Percentiles rank a stretch among this genome's conserved stretches.
Evolutionary conservation across 345 rosid genomes (phyloP).

Genomic region (Turnera subulata): DNA sequence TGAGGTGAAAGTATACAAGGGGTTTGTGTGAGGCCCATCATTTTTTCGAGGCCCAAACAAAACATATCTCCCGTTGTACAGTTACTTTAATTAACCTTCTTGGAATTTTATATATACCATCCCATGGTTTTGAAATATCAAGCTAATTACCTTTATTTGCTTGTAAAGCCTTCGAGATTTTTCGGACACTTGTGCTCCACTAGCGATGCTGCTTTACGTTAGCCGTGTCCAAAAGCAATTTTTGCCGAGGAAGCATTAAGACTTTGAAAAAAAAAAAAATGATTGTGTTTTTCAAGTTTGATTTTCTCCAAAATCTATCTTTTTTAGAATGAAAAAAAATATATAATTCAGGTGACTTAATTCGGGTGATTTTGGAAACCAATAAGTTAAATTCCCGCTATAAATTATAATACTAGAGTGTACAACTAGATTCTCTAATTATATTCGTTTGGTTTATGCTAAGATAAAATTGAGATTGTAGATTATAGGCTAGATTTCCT

Average conservation of each 20-base stretch:
- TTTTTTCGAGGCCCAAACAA: conserved; percentile 13
- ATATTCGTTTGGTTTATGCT: no score
- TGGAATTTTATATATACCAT: background rate
- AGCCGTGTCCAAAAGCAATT: background rate
- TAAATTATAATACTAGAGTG: no score
- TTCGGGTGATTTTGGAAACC: no score
- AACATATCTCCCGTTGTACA: conserved; percentile 9
- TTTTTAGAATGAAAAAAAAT: no score
- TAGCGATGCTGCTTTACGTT: background rate
- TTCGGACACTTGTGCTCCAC: conserved; percentile 1
- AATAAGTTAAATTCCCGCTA: no score
- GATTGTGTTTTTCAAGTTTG: no score
- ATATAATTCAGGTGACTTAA: no score
- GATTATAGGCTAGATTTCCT: no score
- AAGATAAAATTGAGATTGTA: no score
- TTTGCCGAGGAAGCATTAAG: conserved; percentile 4
- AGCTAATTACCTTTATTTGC: background rate
- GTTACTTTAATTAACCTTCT: conserved; percentile 15
- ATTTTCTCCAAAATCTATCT: no score
- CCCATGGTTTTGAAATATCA: background rate
- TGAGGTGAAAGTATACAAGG: background rate
- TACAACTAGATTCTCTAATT: no score
- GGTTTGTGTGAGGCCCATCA: conserved; percentile 20
- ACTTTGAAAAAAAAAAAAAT: no score
- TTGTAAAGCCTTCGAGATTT: conserved; percentile 12